These are phyloP conservation scores for Aspergillus conjunctus DNA, from an alignment of 495 filamentous ascomycete genomes.

Conservation along the genomic window DNA sequence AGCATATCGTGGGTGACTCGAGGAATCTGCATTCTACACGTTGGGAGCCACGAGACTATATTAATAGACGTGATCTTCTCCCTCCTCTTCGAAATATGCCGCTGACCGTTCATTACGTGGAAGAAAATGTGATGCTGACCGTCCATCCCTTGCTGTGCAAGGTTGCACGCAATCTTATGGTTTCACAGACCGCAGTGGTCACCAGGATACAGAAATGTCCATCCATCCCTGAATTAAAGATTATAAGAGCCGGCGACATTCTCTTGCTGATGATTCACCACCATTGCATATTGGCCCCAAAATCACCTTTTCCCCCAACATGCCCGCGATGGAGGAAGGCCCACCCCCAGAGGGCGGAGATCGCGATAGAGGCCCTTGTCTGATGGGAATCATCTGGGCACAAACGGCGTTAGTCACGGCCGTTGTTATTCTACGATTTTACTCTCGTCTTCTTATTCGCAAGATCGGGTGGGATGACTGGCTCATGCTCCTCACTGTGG, in stretches of 20 bases:
- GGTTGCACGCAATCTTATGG: slow-evolving; percentile 10
- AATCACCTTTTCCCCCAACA: not conserved
- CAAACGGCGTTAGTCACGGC: not conserved
- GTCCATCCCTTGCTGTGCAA: not conserved
- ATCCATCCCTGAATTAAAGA: slow-evolving; percentile 5
- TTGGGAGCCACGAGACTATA: not conserved
- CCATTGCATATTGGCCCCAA: not conserved
- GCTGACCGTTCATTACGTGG: not conserved
- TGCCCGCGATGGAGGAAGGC: not conserved
- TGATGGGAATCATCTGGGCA: slow-evolving; percentile 6
- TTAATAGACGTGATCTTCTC: not conserved
- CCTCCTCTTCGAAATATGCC: not conserved
- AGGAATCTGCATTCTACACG: not conserved
- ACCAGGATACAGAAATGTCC: not conserved
- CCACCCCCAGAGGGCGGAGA: slow-evolving; percentile 3
- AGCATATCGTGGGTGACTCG: not conserved
- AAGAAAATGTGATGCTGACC: slow-evolving; percentile 3
- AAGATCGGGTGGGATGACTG: slow-evolving; percentile 10
- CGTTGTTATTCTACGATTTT: not conserved
- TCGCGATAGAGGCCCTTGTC: slow-evolving; percentile 1
- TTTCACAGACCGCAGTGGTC: slow-evolving; percentile 8
- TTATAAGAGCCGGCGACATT: slow-evolving; percentile 1
- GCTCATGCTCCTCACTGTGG: slow-evolving; percentile 10
- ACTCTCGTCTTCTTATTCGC: slow-evolving; percentile 6
- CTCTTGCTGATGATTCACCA: not conserved